Conservation (phyloP, 495 filamentous ascomycete genomes). For the Penicillium herquei region DNA sequence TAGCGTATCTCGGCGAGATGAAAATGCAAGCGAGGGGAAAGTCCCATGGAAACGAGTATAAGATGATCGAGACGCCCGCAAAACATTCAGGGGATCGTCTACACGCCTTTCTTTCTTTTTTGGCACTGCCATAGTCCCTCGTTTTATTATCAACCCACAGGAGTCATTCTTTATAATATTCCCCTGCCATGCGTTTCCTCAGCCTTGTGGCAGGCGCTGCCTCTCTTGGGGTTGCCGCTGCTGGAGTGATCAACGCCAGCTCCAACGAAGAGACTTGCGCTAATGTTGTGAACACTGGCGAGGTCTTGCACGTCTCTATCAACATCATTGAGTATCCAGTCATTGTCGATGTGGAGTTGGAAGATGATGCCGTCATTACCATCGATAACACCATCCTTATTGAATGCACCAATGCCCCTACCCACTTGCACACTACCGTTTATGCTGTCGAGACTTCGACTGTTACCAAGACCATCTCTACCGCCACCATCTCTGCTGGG, state of each 20-base stretch:
- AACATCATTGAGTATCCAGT: slow-evolving; percentile 18
- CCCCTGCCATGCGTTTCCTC: slow-evolving; percentile 7
- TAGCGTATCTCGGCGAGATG: background rate
- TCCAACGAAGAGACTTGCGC: slow-evolving; percentile 11
- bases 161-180: slow-evolving; percentile 5
- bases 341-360: slow-evolving; percentile 14
- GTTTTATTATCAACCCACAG: background rate
- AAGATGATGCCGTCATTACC: slow-evolving; percentile 15
- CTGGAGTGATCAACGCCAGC: slow-evolving; percentile 9
- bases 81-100: background rate
- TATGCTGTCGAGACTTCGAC: slow-evolving; percentile 11
- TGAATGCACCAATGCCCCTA: slow-evolving; percentile 17
- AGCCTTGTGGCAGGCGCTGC: slow-evolving; percentile 6
- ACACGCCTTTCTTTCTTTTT: background rate
- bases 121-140: background rate
- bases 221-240: slow-evolving; percentile 12
- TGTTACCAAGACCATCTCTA: slow-evolving; percentile 18
- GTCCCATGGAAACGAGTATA: background rate
- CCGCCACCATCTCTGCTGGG: slow-evolving; percentile 12
- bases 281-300: slow-evolving; percentile 13
- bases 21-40: background rate
- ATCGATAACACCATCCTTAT: slow-evolving; percentile 19
- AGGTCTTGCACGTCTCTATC: slow-evolving; percentile 17
- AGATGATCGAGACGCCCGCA: background rate
- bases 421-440: slow-evolving; percentile 19